Conservation (phyloP, 108 stramenopile species). For the Skeletonema grethae region DNA sequence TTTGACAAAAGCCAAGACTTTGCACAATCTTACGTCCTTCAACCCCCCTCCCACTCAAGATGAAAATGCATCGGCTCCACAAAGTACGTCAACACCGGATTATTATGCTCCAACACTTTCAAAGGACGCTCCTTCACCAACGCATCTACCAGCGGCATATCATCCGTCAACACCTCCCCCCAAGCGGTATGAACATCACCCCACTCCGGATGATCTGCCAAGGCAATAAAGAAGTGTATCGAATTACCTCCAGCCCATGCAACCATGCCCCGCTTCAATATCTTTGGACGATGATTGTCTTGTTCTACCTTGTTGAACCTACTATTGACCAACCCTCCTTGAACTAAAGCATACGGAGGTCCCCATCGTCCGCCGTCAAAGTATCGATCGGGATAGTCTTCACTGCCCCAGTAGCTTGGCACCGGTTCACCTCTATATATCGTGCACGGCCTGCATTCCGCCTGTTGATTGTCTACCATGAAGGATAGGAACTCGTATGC, state of each 20-base stretch:
- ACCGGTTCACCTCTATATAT: constrained; percentile 38
- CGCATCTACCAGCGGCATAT: constrained; percentile 22
- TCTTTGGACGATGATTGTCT: constrained; percentile 11
- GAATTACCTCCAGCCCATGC: constrained; percentile 17
- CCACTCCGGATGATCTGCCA: constrained; percentile 44
- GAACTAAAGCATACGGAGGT: constrained; percentile 37
- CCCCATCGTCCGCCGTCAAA: constrained; percentile 35
- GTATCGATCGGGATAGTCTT: constrained; percentile 34
- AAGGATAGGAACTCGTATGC: constrained; percentile 10
- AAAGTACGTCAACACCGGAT: constrained; percentile 25
- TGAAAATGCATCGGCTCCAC: constrained; percentile 14
- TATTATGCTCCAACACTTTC: constrained; percentile 9
- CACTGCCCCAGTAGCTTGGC: constrained; percentile 31
- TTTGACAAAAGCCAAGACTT: no score
- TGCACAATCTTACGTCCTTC: background rate
- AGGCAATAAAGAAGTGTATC: constrained; percentile 15
- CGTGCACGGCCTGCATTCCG: constrained; percentile 12
- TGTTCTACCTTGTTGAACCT: background rate
- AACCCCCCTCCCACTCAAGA: background rate
- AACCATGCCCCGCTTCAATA: constrained; percentile 14
- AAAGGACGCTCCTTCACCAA: constrained; percentile 16
- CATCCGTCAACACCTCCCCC: constrained; percentile 14
- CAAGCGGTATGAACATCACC: constrained; percentile 24
- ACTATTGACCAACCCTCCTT: constrained; percentile 22
- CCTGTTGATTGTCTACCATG: background rate